Evolutionary conservation across 192 early-diverging fungal genomes (phyloP).

Genomic region (Chytriomyces hyalinus): DNA sequence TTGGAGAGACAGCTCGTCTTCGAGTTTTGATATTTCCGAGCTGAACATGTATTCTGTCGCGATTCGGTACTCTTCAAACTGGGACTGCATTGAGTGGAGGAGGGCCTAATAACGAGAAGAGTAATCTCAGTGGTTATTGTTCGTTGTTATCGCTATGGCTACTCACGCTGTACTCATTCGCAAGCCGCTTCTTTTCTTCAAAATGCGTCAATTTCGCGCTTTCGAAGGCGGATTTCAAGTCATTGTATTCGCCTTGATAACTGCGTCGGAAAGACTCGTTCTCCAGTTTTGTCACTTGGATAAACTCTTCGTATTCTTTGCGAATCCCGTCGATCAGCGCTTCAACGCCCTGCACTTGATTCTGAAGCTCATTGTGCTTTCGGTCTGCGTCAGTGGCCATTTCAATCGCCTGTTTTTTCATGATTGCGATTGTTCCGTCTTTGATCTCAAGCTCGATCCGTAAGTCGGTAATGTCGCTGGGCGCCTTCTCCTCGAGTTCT

Average conservation of each 20-base stretch:
- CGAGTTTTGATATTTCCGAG: constrained; percentile 60
- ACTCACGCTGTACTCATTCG: constrained; percentile 55
- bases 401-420: constrained; percentile 53
- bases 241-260: constrained; percentile 57
- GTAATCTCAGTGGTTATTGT: constrained; percentile 3
- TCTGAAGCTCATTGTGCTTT: constrained; percentile 64
- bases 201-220: constrained; percentile 50
- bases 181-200: constrained; percentile 62
- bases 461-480: constrained; percentile 41
- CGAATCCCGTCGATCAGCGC: constrained; percentile 61
- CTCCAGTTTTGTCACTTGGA: constrained; percentile 62
- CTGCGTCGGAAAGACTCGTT: constrained; percentile 52
- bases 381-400: constrained; percentile 58
- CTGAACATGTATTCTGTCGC: constrained; percentile 64
- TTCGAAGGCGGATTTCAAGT: constrained; percentile 53
- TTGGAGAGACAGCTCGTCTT: constrained; percentile 63
- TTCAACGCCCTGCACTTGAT: constrained; percentile 67
- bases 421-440: constrained; percentile 36
- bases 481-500: constrained; percentile 28
- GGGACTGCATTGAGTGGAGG: constrained; percentile 60
- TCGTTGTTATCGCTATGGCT: background rate
- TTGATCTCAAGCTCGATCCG: constrained; percentile 38
- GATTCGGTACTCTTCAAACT: constrained; percentile 66
- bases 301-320: constrained; percentile 68
- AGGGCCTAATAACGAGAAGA: constrained; percentile 39